Evolutionary conservation across 164 flowering plant genomes (phyloP), one percentile per base, ranked within the genome.

Genomic region (Stephania yunnanensis): DNA sequence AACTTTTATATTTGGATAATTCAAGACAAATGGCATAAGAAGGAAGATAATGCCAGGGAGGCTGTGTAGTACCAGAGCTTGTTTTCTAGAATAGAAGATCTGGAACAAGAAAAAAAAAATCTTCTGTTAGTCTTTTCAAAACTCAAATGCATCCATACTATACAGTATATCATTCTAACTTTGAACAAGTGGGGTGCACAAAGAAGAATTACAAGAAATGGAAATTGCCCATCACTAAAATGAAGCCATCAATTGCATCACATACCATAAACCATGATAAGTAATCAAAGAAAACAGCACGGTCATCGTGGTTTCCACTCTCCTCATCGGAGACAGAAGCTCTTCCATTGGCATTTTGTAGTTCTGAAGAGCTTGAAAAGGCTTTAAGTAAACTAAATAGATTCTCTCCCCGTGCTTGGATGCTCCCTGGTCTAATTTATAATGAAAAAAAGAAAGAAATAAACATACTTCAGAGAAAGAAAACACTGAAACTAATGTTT

Each of bases 331-430:
- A 66, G 79, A 69, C 52, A 75, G 81, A 75, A 73, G 63, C 77
- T 73, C 88, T 80, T 79, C 89, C 87, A 70, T 77, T 79, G 22
- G 90, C 84, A 81, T 75, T 90, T 73, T 46, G 81, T 46, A 92
- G 82, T 77, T 78, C 68, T 71, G 96, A 80, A 74, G 99, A 95
- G 79, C 77, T 89, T 53, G 93, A 73, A 74, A 95, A 93, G 75
- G 92, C 92, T 79, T 89, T 91, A 29, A 89, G 75, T 72, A 92
- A 30, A 71, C 89, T 89, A 74, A 90, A 81, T 82, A 95, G 80
- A 83, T 95, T 95, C 12, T 95, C 97, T 78, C 99, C 99, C 48
- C 99, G 97, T 78, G 98, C 98, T 90, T 95, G 98, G 73, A 95
- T 85, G 86, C 98, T 95, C 77, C 99, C 98, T 55, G 98, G 97